These are phyloP conservation scores for Penicillium manginii DNA, from an alignment of 495 filamentous ascomycete genomes.

Conservation along the genomic window DNA sequence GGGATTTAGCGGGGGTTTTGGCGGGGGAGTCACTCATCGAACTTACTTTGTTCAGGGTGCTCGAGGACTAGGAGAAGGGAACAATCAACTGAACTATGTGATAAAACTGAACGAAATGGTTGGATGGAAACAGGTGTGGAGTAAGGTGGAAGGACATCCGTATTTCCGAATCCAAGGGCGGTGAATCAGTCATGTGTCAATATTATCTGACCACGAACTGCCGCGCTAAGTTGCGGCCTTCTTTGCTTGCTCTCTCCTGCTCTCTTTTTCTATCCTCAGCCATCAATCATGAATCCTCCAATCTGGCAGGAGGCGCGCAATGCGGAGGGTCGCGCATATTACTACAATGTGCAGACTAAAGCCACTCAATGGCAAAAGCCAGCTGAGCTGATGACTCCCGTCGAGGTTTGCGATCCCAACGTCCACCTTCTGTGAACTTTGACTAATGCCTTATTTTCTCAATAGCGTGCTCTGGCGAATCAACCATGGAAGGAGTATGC, in stretches of 20 bases:
- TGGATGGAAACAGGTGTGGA: too few species aligned
- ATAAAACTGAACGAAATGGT: too few species aligned
- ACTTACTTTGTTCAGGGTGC: too few species aligned
- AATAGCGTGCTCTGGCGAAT: conserved; percentile 75
- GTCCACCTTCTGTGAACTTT: conserved; percentile 4
- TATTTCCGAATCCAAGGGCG: too few species aligned
- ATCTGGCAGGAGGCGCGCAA: conserved; percentile 85
- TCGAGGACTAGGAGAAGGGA: too few species aligned
- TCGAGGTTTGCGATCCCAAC: conserved; percentile 65
- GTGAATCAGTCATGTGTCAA: too few species aligned
- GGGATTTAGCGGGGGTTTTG: too few species aligned
- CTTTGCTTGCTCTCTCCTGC: not conserved
- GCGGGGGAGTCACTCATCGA: too few species aligned
- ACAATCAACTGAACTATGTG: too few species aligned
- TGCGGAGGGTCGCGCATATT: conserved; percentile 86
- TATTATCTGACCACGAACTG: conserved; percentile 11
- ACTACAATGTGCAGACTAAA: conserved; percentile 86
- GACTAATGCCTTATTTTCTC: conserved; percentile 8
- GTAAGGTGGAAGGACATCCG: too few species aligned
- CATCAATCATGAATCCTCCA: conserved; percentile 62
- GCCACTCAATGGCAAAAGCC: conserved; percentile 95
- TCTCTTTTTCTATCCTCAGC: conserved; percentile 24
- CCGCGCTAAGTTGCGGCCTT: conserved; percentile 7
- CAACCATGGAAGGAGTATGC: conserved; percentile 95
- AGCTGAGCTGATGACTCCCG: conserved; percentile 81